Conservation (phyloP, 176 grass and related monocot genomes). For the Triticum dicoccoides region DNA sequence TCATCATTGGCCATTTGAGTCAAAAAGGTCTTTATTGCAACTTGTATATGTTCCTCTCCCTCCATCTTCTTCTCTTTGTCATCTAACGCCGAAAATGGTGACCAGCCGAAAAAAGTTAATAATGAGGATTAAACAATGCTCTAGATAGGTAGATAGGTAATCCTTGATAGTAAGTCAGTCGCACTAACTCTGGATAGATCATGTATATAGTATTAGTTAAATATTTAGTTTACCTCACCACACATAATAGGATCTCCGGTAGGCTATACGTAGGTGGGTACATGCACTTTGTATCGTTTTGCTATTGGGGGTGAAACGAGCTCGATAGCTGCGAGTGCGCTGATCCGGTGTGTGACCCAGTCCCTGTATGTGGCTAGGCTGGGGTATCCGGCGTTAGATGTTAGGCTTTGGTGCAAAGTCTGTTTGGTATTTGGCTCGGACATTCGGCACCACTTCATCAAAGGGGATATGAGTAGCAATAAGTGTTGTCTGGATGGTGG, state of each 20-base stretch:
- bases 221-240: background rate
- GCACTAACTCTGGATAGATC: background rate
- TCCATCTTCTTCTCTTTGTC: background rate
- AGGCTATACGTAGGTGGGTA: background rate
- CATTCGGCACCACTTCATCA: too few species aligned
- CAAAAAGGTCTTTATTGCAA: background rate
- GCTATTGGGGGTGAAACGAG: background rate
- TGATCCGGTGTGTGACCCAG: too few species aligned
- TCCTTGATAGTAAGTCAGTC: background rate
- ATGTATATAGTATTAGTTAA: background rate
- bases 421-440: too few species aligned
- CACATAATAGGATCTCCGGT: background rate
- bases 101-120: background rate
- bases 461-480: too few species aligned
- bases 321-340: too few species aligned
- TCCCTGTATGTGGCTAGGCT: too few species aligned
- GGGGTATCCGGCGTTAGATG: too few species aligned
- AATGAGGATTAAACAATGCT: background rate
- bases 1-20: background rate
- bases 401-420: too few species aligned
- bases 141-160: background rate
- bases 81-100: background rate
- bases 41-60: background rate
- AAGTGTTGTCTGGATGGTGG: too few species aligned
- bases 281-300: background rate